These are phyloP conservation scores for Metroxylon sagu DNA, from an alignment of 176 grass and related monocot genomes.

Conservation along the genomic window DNA sequence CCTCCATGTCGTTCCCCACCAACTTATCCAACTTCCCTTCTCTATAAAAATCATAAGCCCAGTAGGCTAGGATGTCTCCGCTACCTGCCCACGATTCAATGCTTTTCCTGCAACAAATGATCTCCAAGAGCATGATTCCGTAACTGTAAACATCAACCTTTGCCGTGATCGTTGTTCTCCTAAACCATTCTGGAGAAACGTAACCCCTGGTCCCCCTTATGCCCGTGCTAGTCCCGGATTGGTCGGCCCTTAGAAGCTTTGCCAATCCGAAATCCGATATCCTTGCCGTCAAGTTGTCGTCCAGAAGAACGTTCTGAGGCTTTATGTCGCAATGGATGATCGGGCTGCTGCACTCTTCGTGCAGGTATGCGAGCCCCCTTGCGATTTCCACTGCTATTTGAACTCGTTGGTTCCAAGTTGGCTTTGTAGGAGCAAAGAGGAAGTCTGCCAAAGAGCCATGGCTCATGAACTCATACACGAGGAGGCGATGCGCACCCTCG, in stretches of 20 bases:
- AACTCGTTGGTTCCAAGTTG: constrained; percentile 17
- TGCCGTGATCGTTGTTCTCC: constrained; percentile 10
- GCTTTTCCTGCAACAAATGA: too few species aligned
- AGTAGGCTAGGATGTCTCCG: neutral
- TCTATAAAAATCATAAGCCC: constrained; percentile 17
- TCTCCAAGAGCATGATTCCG: too few species aligned
- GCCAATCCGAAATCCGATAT: constrained; percentile 23
- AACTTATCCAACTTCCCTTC: constrained; percentile 11
- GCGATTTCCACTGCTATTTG: constrained; percentile 9
- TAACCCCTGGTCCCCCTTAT: constrained; percentile 23
- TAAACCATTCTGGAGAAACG: constrained; percentile 21
- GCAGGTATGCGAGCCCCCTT: constrained; percentile 19
- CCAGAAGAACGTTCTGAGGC: constrained; percentile 13
- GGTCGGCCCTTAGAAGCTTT: constrained; percentile 16
- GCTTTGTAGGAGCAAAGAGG: constrained; percentile 1
- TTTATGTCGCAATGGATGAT: constrained; percentile 14
- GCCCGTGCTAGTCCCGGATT: constrained; percentile 14
- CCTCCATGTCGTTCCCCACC: constrained; percentile 13
- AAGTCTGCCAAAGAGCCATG: neutral
- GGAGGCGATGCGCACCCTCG: too few species aligned
- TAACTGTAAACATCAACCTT: constrained; percentile 7
- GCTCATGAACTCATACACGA: too few species aligned
- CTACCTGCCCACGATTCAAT: too few species aligned
- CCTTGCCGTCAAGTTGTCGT: constrained; percentile 10
- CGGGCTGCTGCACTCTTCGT: constrained; percentile 18